Evolutionary conservation across 1,139 yeast genomes (phyloP).

Genomic region (Yamadazyma sp.): DNA sequence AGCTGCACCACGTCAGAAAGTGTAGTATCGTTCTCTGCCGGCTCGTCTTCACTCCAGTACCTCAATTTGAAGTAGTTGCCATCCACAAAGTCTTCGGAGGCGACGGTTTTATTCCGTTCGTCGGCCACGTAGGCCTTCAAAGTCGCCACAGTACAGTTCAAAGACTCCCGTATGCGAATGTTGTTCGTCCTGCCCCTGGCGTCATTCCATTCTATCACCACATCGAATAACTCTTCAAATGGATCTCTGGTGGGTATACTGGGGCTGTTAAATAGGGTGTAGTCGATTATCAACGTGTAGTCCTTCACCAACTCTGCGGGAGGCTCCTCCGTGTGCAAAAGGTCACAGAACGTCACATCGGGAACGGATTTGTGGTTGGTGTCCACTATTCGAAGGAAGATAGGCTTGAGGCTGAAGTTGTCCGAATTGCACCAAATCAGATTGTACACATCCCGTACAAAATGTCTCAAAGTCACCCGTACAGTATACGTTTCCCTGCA

Average conservation of each 20-base stretch:
- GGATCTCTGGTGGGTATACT: constrained; percentile 26
- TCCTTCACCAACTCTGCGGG: constrained; percentile 9
- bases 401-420: constrained; percentile 24
- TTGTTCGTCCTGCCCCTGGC: constrained; percentile 11
- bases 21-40: constrained; percentile 13
- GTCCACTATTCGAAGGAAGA: constrained; percentile 19
- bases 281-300: constrained; percentile 24
- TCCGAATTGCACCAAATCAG: constrained; percentile 30
- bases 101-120: constrained; percentile 13
- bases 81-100: constrained; percentile 11
- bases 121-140: constrained; percentile 24
- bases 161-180: constrained; percentile 22
- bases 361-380: constrained; percentile 9
- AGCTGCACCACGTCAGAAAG: constrained; percentile 22
- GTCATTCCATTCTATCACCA: constrained; percentile 20
- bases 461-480: constrained; percentile 23
- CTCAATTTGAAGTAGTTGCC: constrained; percentile 15
- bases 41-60: constrained; percentile 15
- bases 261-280: constrained; percentile 19
- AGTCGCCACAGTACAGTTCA: constrained; percentile 22
- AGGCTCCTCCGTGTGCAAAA: constrained; percentile 15
- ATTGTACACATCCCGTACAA: constrained; percentile 23
- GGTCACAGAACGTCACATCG: constrained; percentile 16
- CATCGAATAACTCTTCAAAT: constrained; percentile 23
- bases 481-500: constrained; percentile 14